These are phyloP conservation scores for Puccinia novopanici DNA, from an alignment of 1,284 basidiomycete species.

Conservation along the genomic window DNA sequence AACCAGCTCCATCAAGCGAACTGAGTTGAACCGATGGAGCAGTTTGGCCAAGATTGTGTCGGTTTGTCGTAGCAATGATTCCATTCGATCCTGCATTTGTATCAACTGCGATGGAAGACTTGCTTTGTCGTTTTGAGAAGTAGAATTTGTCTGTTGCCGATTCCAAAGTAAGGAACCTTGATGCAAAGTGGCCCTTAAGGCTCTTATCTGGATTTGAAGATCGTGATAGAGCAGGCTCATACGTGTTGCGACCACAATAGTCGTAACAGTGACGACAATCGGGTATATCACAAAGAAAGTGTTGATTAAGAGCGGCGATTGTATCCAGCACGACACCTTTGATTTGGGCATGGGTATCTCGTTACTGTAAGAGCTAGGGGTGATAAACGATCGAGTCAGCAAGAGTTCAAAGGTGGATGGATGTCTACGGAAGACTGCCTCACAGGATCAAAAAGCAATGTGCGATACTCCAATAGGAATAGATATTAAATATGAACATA, in stretches of 20 bases:
- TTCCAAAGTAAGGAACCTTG: background rate
- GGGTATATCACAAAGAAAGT: background rate
- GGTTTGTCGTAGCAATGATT: background rate
- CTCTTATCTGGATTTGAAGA: background rate
- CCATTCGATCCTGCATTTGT: background rate
- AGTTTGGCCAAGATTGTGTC: background rate
- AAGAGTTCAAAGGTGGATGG: background rate
- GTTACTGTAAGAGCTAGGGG: conserved; percentile 7
- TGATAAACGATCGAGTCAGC: background rate
- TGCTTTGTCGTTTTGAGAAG: background rate
- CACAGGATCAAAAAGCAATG: conserved; percentile 22
- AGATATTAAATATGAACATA: background rate
- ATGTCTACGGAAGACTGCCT: background rate
- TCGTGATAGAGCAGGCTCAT: conserved; percentile 2
- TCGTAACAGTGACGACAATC: conserved; percentile 1
- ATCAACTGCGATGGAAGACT: background rate
- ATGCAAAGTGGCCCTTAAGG: background rate
- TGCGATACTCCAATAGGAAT: conserved; percentile 9
- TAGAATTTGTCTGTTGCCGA: background rate
- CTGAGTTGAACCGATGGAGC: background rate
- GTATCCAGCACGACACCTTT: background rate
- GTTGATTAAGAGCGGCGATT: conserved; percentile 11
- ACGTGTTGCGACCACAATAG: background rate
- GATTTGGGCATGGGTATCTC: background rate
- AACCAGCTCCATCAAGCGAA: background rate